A percentile compares a stretch with the other conserved stretches of the same genome.
These are phyloP conservation scores for Quercus aquifolioides DNA, from an alignment of 306 rosid genomes.

Conservation along the genomic window DNA sequence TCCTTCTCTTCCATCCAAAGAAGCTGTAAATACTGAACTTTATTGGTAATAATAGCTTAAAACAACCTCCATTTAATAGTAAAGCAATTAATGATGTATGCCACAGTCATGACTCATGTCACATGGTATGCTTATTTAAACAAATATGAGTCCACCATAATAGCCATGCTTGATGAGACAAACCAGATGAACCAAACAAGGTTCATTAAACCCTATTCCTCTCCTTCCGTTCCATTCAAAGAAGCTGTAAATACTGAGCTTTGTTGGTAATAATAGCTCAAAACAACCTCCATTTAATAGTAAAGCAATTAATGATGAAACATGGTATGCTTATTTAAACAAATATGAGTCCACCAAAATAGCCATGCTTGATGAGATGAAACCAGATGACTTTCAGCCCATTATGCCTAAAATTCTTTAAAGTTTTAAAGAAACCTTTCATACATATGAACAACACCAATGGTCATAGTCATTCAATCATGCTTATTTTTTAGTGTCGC, in stretches of 20 bases:
- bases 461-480: slow-evolving; percentile 5
- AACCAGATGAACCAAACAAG: not conserved
- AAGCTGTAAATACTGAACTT: not conserved
- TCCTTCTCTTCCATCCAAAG: too few species aligned
- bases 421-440: not conserved
- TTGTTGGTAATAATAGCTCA: not conserved
- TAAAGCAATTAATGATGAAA: slow-evolving; percentile 7
- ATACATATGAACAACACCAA: not conserved
- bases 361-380: not conserved
- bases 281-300: not conserved
- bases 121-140: slow-evolving; percentile 6
- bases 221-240: too few species aligned
- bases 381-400: not conserved
- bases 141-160: not conserved
- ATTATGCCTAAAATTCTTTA: not conserved
- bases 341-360: not conserved
- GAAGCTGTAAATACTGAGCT: not conserved
- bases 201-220: too few species aligned
- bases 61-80: not conserved
- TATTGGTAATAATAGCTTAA: not conserved
- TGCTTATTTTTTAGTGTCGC: not conserved
- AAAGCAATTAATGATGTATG: slow-evolving; percentile 10
- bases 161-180: not conserved
- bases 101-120: slow-evolving; percentile 13
- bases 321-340: not conserved